Evolutionary conservation across 805 yeast species (phyloP), one percentile per base, ranked within the genome.

Genomic region (Huiozyma naganishii): DNA sequence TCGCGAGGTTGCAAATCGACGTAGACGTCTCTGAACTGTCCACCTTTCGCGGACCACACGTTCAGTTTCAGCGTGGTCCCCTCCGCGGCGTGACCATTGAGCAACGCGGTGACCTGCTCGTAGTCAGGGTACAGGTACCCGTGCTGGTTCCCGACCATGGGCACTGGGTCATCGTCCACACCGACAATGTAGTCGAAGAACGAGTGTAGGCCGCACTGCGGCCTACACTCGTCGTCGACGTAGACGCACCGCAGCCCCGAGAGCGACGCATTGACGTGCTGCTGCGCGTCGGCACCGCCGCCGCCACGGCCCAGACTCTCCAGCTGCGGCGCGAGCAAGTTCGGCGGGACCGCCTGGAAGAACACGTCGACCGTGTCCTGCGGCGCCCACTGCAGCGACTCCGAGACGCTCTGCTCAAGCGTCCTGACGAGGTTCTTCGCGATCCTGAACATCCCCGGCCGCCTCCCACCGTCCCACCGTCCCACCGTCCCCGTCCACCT

Each of bases 1-100:
- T 47, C 55, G n/a, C 60, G 55, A 6, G 70, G 63, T 5, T 68
- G 46, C 1, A 57, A 51, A 5, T 47, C 41, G 5, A 63, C 9
- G 42, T 59, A 59, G 41, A 73, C 63, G n/a, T 66, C 67, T 49
- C 78, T 64, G 34, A 65, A 54, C 6, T 70, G 56, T 1, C 88
- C 88, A 23, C 97, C 97, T 64, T 88, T 88, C 2, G 95, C 92
- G 38, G 77, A 78, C 95, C 95, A 89, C 2, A 86, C 77, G 41
- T 74, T 78, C 37, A 89, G 66, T 7, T 69, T 64, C 6, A 83
- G 23, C 6, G 40, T 32, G 27, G 37, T 27, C 11, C 30, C 41
- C 4, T 33, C 10, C 2, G 64, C 3, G 69, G 61, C 44, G 13
- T 47, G 48, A 9, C 47, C 47, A 36, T 59, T 59, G 13, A 62